phyloP scores from a whole-genome alignment of 129 eudicot species.

The Helichrysum umbraculigerum region DNA sequence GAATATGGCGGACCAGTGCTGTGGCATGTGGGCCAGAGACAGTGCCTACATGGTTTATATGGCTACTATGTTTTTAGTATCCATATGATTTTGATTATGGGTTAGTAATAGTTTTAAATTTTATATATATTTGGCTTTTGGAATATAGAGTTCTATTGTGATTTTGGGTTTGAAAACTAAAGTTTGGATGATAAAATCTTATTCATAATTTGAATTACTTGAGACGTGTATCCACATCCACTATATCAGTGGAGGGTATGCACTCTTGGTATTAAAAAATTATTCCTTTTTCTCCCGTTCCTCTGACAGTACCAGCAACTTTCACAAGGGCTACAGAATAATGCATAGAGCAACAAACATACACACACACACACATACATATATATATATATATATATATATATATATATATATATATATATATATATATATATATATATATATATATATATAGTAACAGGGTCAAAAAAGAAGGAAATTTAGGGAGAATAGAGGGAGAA shows the following conservation, averaged over 20 bases:
- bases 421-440: too few species aligned
- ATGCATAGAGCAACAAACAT: slow-evolving; percentile 1
- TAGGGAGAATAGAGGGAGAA: too few species aligned
- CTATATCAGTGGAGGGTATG: not conserved
- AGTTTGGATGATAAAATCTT: not conserved
- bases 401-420: too few species aligned
- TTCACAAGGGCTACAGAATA: not conserved
- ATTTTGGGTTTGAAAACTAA: not conserved
- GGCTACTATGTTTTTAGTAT: not conserved
- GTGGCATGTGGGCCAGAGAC: not conserved
- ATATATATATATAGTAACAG: too few species aligned
- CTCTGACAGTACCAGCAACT: not conserved
- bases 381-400: too few species aligned
- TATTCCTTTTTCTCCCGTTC: not conserved
- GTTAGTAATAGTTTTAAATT: not conserved
- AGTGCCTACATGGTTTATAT: not conserved
- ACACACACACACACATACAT: not conserved
- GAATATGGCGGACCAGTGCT: not conserved
- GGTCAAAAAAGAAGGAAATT: too few species aligned
- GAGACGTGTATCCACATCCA: not conserved
- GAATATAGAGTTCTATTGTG: not conserved
- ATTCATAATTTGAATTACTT: not conserved
- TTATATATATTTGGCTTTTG: not conserved
- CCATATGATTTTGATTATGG: not conserved
- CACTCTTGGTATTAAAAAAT: not conserved